Conservation (phyloP, 192 early-diverging fungal species). For the Entomortierella lignicola region DNA sequence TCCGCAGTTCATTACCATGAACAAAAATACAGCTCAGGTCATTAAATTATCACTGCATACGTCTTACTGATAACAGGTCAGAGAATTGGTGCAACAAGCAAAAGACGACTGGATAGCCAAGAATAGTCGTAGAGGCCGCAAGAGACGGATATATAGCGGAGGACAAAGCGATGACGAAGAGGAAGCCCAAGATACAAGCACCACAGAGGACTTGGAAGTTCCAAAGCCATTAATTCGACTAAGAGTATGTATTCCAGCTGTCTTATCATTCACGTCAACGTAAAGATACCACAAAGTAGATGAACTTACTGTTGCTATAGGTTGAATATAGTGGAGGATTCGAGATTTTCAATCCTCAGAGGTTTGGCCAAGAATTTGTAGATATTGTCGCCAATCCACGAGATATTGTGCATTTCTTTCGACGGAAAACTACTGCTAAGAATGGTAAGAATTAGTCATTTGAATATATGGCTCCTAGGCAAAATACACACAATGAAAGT, state of each 20-base stretch:
- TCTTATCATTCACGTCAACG: not conserved
- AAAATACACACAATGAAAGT: not conserved
- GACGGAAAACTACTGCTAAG: slow-evolving; percentile 57
- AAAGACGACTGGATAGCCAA: slow-evolving; percentile 66
- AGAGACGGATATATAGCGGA: slow-evolving; percentile 50
- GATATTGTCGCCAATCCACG: slow-evolving; percentile 88
- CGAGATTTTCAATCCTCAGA: slow-evolving; percentile 84
- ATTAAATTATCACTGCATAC: no score
- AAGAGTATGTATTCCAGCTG: slow-evolving; percentile 31
- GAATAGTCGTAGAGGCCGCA: slow-evolving; percentile 43
- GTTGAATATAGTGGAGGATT: slow-evolving; percentile 92
- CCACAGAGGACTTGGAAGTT: not conserved
- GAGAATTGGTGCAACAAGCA: slow-evolving; percentile 75
- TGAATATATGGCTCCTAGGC: not conserved
- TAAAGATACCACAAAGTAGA: no score
- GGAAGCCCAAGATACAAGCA: slow-evolving; percentile 1
- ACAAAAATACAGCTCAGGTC: no score
- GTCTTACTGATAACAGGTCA: slow-evolving; percentile 36
- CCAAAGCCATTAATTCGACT: slow-evolving; percentile 81
- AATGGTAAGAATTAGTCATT: slow-evolving; percentile 3
- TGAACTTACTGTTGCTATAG: not conserved
- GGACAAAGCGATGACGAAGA: slow-evolving; percentile 34
- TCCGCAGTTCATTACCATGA: no score
- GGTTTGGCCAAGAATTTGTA: slow-evolving; percentile 86
- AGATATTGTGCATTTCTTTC: slow-evolving; percentile 87